These are phyloP conservation scores for Sporothrix brunneoviolacea DNA, from an alignment of 2,329 filamentous ascomycete species.

Conservation along the genomic window DNA sequence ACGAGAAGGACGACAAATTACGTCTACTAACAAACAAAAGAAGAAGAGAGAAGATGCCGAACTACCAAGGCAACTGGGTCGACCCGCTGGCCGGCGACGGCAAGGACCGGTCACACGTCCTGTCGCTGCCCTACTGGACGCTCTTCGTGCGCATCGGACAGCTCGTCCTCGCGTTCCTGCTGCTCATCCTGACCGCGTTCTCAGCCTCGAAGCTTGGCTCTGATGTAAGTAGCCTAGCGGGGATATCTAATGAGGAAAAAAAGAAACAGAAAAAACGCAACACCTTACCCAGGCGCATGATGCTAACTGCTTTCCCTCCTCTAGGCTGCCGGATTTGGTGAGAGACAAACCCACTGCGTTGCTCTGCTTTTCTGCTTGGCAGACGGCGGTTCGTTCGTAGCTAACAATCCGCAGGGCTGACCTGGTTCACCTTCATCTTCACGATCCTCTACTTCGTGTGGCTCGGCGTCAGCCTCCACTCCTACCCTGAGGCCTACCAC, in stretches of 20 bases:
- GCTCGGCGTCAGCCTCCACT: constrained; percentile 14
- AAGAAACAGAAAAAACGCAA: too few relatives aligned
- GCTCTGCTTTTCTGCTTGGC: too few relatives aligned
- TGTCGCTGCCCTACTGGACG: constrained; percentile 18
- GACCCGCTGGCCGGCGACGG: constrained; percentile 10
- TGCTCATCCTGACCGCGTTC: constrained; percentile 16
- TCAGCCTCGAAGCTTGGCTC: constrained; percentile 15
- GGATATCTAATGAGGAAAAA: too few relatives aligned
- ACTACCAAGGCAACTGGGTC: constrained; percentile 5
- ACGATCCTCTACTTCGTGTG: constrained; percentile 19
- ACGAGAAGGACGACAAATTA: too few relatives aligned
- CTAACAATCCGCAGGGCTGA: constrained; percentile 4
- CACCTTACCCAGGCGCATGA: too few relatives aligned
- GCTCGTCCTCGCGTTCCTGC: constrained; percentile 14
- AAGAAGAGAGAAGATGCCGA: neutral
- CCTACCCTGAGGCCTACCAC: constrained; percentile 15
- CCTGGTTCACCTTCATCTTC: constrained; percentile 20
- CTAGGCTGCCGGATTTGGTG: constrained; percentile 11
- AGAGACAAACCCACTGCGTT: too few relatives aligned
- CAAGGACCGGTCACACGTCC: constrained; percentile 17
- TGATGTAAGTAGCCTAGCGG: too few relatives aligned
- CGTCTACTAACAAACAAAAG: too few relatives aligned
- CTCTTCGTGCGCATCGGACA: constrained; percentile 17
- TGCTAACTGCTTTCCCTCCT: neutral
- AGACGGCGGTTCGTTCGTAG: neutral